Base-by-base conservation (phyloP, 1,284 basidiomycete genomes). In the Hemileia vastatrix region DNA sequence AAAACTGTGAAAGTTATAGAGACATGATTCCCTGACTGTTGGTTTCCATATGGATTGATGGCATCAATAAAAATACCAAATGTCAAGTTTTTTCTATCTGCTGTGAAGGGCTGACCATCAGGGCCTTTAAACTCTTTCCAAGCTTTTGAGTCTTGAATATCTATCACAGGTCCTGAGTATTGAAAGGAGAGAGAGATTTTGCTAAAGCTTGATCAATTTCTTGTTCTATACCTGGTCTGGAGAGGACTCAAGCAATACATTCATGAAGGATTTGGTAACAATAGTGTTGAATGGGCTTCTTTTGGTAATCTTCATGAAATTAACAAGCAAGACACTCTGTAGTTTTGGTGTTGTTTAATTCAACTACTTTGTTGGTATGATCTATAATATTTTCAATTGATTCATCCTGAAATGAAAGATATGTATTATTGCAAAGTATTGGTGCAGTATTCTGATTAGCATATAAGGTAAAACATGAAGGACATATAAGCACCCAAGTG, bases 41-140 rank as follows among this genome's bases (percentile, higher is more conserved):
- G 19, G 40, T 60, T 60, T 1, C 57, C 57, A 33, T 52, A 60
- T 18, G 40, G 57, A 23, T 60, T 60, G 31, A 60, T 60, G 18
- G n/a, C 57, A 23, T 59, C 32, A 0, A 24, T 43, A 19, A 59
- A 59, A 5, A 59, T 36, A 3, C 48, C 57, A 44, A 59, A 59
- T 15, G 15, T 31, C 0, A 52, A n/a, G 27, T 59, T 59, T 3
- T 36, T 24, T 0, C 18, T 4, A 1, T 52, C 5, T 6, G 36
- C 21, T n/a, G 48, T 33, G 31, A 43, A 59, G 18, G 31, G 48
- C 11, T 59, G n/a, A 11, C 33, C 18, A 51, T 52, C 23, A 1
- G 57, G 57, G 3, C 57, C 57, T 23, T 23, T 8, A 51, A 59
- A 59, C 24, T 52, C 49, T 36, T 43, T 50, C 57, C 57, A 59